Base-by-base conservation (phyloP, 2,329 filamentous ascomycete species). In the Sporothrix mexicana region DNA sequence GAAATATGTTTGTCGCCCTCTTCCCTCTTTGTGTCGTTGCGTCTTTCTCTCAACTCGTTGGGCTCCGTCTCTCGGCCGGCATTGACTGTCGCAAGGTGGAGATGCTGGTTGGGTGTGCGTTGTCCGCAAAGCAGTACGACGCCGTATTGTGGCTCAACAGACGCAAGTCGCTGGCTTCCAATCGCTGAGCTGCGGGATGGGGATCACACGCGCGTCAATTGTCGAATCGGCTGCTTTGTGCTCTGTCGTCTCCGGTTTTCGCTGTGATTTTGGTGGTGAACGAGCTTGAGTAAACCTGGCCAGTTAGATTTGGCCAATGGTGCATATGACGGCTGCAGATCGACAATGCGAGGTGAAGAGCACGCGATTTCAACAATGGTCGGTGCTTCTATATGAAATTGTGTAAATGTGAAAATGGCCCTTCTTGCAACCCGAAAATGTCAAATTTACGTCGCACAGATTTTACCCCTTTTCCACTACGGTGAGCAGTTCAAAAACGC, bases 61-160 rank as follows among this genome's bases (percentile, higher is more conserved):
- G n/a, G 41, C 61, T 66, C 61, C 61, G 61, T 66, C 41, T 47
- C 20, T 47, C 41, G 41, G 61, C 41, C 41, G 59, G 3, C 45
- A 36, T 13, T 15, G 17, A 45, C 41, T 43, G 61, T 20, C 20
- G 61, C 15, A 7, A 6, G 3, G 36, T 62, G 41, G 59, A 23
- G 53, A 13, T 12, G 36, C 12, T n/a, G 23, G 59, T 45, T 64
- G 59, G 59, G n/a, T 36, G 59, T 43, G 59, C 10, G 61, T 47
- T 41, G 9, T 47, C 23, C 25, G 2, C 8, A 25, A n/a, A 15
- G 55, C 55, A 59, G 36, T 59, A 7, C n/a, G 61, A 25, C 41
- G 13, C 2, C 12, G 12, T 15, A 47, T 41, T 25, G 41, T 7
- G 41, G 25, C 15, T 41, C 41, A 23, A 23, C 41, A 66, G 41